Conservation (phyloP, 164 flowering plant genomes). For the Aristolochia contorta region DNA sequence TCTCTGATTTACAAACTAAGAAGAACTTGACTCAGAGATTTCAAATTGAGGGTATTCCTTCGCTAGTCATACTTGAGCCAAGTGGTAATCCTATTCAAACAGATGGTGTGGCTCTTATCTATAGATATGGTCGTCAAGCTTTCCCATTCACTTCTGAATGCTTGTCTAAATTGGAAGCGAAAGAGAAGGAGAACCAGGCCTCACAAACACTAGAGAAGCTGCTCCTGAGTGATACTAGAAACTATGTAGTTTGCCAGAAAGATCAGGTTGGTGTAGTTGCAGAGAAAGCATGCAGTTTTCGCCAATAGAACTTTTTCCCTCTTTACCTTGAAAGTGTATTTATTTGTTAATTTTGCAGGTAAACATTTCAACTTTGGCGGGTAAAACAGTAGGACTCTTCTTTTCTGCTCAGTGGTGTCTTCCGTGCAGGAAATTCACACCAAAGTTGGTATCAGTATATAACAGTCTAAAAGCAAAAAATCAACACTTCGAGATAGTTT, state of each 20-base stretch:
- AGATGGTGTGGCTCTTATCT: slow-evolving; percentile 26
- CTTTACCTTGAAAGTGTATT: slow-evolving; percentile 2
- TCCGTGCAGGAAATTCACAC: slow-evolving; percentile 53
- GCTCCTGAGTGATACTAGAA: slow-evolving; percentile 13
- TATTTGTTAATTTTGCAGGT: slow-evolving; percentile 17
- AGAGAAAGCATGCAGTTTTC: neutral
- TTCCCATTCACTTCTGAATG: slow-evolving; percentile 20
- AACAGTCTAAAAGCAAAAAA: slow-evolving; percentile 34
- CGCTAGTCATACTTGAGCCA: slow-evolving; percentile 14
- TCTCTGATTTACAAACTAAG: slow-evolving; percentile 22
- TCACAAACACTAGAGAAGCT: slow-evolving; percentile 21
- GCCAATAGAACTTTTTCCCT: neutral
- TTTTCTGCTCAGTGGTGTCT: slow-evolving; percentile 71
- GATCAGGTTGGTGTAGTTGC: slow-evolving; percentile 14
- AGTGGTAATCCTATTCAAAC: slow-evolving; percentile 5
- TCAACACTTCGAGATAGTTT: slow-evolving; percentile 53
- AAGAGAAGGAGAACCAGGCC: slow-evolving; percentile 23
- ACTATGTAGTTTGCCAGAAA: slow-evolving; percentile 7
- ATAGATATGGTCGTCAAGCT: slow-evolving; percentile 17
- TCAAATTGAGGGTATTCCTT: slow-evolving; percentile 27
- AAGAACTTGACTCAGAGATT: slow-evolving; percentile 18
- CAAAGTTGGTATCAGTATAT: slow-evolving; percentile 49
- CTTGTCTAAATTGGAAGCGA: slow-evolving; percentile 16
- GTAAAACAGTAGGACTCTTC: slow-evolving; percentile 69
- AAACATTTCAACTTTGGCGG: slow-evolving; percentile 30